A percentile compares a stretch with the other conserved stretches of the same genome.
Conservation (phyloP, 108 stramenopile genomes). For the Skeletonema potamos region DNA sequence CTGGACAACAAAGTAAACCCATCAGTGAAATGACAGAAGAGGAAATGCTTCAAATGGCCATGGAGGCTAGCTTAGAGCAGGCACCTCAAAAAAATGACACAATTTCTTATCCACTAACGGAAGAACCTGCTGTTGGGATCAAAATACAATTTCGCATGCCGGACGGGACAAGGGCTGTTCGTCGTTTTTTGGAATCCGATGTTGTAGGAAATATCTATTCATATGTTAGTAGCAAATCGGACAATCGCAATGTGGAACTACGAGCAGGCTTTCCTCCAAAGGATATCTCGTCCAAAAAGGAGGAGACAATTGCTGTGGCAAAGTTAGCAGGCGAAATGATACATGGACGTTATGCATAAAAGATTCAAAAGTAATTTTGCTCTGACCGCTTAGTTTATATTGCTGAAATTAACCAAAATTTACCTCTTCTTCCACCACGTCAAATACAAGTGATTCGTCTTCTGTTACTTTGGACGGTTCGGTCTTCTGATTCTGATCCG, state of each 20-base stretch:
- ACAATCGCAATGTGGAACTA: constrained; percentile 56
- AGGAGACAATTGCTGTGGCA: constrained; percentile 61
- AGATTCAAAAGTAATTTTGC: not conserved
- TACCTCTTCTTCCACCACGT: constrained; percentile 1
- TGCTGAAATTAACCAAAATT: not conserved
- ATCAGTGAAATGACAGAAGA: constrained; percentile 72
- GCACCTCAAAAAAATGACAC: not conserved
- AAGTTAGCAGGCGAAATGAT: constrained; percentile 66
- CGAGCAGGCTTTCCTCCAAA: constrained; percentile 73
- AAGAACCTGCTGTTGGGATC: constrained; percentile 61
- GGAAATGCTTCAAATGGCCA: constrained; percentile 78
- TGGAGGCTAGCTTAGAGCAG: constrained; percentile 62
- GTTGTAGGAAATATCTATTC: constrained; percentile 55
- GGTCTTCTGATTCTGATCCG: not conserved
- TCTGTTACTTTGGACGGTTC: not conserved
- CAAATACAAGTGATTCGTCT: not conserved
- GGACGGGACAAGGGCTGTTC: constrained; percentile 52
- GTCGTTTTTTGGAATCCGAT: constrained; percentile 58
- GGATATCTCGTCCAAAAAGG: constrained; percentile 37
- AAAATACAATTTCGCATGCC: constrained; percentile 78
- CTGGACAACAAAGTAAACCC: not conserved
- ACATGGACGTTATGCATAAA: constrained; percentile 54
- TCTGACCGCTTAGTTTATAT: not conserved
- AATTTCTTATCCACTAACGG: constrained; percentile 13
- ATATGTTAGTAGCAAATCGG: constrained; percentile 48